phyloP scores from a whole-genome alignment of 1,284 basidiomycete genomes.

The Rhodotorula mucilaginosa region DNA sequence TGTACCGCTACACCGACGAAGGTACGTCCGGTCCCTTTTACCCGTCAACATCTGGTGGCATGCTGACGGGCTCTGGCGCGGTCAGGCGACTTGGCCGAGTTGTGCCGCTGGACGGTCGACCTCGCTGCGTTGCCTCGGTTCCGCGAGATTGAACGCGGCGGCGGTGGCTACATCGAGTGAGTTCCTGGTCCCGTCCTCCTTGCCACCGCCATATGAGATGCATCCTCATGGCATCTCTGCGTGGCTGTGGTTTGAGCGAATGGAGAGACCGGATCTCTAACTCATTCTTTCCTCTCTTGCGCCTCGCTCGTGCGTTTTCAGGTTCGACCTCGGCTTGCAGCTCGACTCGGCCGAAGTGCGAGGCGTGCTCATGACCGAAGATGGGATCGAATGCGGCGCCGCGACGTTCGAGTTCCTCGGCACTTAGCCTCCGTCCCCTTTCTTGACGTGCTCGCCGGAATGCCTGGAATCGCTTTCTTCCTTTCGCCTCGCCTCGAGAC shows the following conservation, averaged over 20 bases:
- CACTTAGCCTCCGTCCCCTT: neutral
- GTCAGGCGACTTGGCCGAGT: conserved; percentile 49
- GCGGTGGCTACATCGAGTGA: conserved; percentile 49
- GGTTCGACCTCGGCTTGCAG: conserved; percentile 35
- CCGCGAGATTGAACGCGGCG: conserved; percentile 45
- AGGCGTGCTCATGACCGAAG: conserved; percentile 40
- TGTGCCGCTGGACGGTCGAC: conserved; percentile 83
- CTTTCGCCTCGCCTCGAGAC: neutral
- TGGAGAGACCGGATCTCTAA: no score
- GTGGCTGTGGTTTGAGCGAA: no score
- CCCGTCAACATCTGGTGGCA: neutral
- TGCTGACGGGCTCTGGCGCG: neutral
- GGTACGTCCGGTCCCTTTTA: conserved; percentile 7
- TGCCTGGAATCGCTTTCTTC: neutral
- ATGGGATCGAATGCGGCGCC: conserved; percentile 37
- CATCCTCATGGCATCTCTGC: no score
- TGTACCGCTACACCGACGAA: conserved; percentile 32
- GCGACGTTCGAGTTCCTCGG: conserved; percentile 38
- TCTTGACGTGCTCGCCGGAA: neutral
- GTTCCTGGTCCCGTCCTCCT: neutral
- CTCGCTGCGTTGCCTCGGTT: conserved; percentile 62
- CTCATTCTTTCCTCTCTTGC: no score
- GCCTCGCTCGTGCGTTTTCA: neutral
- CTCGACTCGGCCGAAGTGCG: conserved; percentile 39
- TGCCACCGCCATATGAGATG: neutral